Evolutionary conservation across 108 stramenopile genomes (phyloP).

Genomic region (Asterionellopsis glacialis): DNA sequence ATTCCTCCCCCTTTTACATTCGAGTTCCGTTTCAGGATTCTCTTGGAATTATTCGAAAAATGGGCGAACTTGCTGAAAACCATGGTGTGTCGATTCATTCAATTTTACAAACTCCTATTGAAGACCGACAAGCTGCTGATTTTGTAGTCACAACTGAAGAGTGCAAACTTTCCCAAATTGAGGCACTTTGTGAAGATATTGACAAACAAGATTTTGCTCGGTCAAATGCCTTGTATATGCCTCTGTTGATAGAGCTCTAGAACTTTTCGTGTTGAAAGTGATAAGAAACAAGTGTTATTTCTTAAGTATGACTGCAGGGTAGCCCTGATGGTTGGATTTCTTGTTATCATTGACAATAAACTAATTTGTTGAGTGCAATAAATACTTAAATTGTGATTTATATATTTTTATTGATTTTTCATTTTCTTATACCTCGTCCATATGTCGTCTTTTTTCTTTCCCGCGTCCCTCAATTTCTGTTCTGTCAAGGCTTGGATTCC

Average conservation of each 20-base stretch:
- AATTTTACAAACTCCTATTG: constrained; percentile 82
- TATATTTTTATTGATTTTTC: too few species aligned
- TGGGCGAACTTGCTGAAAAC: constrained; percentile 78
- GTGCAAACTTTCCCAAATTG: constrained; percentile 45
- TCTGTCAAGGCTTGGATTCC: too few species aligned
- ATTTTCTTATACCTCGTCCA: too few species aligned
- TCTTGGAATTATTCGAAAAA: constrained; percentile 71
- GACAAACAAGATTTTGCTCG: constrained; percentile 50
- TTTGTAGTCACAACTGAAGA: constrained; percentile 81
- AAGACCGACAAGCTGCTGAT: constrained; percentile 64
- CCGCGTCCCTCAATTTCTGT: too few species aligned
- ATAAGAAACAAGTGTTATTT: too few species aligned
- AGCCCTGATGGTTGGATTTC: too few species aligned
- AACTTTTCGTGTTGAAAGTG: too few species aligned
- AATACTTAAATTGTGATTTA: too few species aligned
- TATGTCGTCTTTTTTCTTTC: too few species aligned
- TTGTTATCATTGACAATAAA: too few species aligned
- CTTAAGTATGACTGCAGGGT: too few species aligned
- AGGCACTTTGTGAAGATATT: constrained; percentile 46
- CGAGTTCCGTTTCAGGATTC: constrained; percentile 79
- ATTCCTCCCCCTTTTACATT: constrained; percentile 68
- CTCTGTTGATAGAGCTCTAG: constrained; percentile 37
- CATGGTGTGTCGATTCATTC: constrained; percentile 74
- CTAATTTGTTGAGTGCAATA: too few species aligned
- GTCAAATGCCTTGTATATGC: constrained; percentile 50